phyloP scores from a whole-genome alignment of 129 eudicot species.

The Arctium minus region DNA sequence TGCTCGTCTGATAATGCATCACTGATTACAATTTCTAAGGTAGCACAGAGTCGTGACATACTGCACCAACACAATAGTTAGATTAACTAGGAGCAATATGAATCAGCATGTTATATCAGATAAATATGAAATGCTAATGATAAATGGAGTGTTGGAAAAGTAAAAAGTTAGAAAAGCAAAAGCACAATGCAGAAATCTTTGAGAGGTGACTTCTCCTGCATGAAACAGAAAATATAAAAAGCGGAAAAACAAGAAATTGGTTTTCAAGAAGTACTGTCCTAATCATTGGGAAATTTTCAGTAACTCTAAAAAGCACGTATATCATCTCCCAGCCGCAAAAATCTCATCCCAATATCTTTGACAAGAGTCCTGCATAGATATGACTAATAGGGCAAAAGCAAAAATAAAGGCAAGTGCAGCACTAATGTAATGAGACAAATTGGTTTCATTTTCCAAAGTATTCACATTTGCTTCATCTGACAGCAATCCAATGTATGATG shows the following conservation, averaged over 20 bases:
- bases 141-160: background rate
- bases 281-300: background rate
- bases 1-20: slow-evolving; percentile 71
- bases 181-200: background rate
- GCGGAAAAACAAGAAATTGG: background rate
- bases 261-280: background rate
- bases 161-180: background rate
- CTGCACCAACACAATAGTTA: slow-evolving; percentile 46
- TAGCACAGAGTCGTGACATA: slow-evolving; percentile 69
- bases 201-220: background rate
- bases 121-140: background rate
- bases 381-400: background rate
- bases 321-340: slow-evolving; percentile 2
- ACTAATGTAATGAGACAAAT: background rate
- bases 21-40: slow-evolving; percentile 75
- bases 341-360: background rate
- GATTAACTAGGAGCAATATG: background rate
- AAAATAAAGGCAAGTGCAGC: background rate
- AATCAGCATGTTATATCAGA: background rate
- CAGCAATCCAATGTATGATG: slow-evolving; percentile 1
- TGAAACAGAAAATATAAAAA: background rate
- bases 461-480: background rate
- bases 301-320: background rate
- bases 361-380: background rate
- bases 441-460: background rate